A percentile compares a stretch with the other conserved stretches of the same genome.
Evolutionary conservation across 441 rosid species (phyloP).

Genomic region (Arabidopsis hybrid): DNA sequence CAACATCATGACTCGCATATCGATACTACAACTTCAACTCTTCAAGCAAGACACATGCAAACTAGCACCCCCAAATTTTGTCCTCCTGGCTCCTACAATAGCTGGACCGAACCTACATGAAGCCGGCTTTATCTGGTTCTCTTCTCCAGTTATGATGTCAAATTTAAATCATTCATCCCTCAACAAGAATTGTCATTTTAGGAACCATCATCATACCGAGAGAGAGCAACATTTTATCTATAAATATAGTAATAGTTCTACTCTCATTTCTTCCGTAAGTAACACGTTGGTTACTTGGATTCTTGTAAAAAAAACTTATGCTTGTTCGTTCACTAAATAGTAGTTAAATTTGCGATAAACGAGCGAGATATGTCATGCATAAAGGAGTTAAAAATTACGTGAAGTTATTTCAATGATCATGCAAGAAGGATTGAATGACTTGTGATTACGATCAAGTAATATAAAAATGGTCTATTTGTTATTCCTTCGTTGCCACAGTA

Average conservation of each 20-base stretch:
- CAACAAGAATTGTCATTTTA: conserved; percentile 7
- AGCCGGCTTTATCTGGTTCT: background rate
- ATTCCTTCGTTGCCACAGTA: conserved; percentile 5
- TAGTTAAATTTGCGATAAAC: too few species aligned
- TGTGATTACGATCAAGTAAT: too few species aligned
- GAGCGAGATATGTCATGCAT: too few species aligned
- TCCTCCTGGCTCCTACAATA: conserved; percentile 1
- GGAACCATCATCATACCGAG: conserved; percentile 6
- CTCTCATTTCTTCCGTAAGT: too few species aligned
- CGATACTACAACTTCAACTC: conserved; percentile 8
- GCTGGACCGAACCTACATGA: conserved; percentile 4
- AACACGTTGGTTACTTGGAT: too few species aligned
- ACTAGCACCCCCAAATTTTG: background rate
- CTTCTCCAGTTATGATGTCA: background rate
- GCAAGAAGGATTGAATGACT: too few species aligned
- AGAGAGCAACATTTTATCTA: background rate
- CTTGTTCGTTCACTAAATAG: too few species aligned
- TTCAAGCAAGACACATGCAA: conserved; percentile 30
- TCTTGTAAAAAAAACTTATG: too few species aligned
- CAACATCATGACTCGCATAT: conserved; percentile 3
- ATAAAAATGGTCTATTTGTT: background rate
- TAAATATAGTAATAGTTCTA: background rate
- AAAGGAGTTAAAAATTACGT: background rate
- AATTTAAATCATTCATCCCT: background rate
- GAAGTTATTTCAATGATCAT: background rate